Evolutionary conservation across 2,329 filamentous ascomycete species (phyloP).

Genomic region (Kalmusia sp.): DNA sequence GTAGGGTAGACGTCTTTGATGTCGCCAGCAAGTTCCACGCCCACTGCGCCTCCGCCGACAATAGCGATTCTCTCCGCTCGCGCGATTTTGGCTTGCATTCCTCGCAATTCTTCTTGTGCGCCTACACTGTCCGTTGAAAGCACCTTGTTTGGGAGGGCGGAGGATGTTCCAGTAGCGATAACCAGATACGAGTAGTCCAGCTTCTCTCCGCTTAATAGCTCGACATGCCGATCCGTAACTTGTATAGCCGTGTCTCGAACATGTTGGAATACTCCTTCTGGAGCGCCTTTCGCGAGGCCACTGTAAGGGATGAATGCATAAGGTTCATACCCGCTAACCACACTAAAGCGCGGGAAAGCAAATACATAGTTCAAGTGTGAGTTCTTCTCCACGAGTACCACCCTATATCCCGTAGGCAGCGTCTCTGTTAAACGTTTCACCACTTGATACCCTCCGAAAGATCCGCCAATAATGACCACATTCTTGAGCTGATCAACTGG

Average conservation of each 20-base stretch:
- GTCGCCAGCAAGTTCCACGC: constrained; percentile 67
- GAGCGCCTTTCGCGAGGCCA: constrained; percentile 40
- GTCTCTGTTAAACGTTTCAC: constrained; percentile 57
- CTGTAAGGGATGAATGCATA: constrained; percentile 68
- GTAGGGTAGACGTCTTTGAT: constrained; percentile 63
- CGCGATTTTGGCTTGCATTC: constrained; percentile 57
- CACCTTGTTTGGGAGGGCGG: constrained; percentile 58
- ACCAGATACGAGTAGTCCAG: constrained; percentile 63
- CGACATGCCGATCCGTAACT: constrained; percentile 49
- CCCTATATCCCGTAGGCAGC: constrained; percentile 58
- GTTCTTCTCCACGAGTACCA: constrained; percentile 66
- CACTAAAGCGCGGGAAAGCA: constrained; percentile 65
- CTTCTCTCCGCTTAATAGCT: constrained; percentile 51
- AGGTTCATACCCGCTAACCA: constrained; percentile 62
- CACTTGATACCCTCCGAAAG: constrained; percentile 63
- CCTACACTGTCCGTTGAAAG: constrained; percentile 51
- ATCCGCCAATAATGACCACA: constrained; percentile 65
- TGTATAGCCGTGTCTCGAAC: constrained; percentile 52
- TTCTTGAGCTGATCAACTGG: constrained; percentile 43
- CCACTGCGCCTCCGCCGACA: constrained; percentile 66
- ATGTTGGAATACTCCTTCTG: constrained; percentile 48
- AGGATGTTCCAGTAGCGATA: constrained; percentile 63
- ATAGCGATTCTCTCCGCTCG: constrained; percentile 54
- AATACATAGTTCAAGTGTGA: constrained; percentile 68
- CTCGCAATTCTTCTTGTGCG: constrained; percentile 53